Evolutionary conservation across 169 alveolate genomes (phyloP), one percentile per base, ranked within the genome.

Genomic region (Theileria equi): DNA sequence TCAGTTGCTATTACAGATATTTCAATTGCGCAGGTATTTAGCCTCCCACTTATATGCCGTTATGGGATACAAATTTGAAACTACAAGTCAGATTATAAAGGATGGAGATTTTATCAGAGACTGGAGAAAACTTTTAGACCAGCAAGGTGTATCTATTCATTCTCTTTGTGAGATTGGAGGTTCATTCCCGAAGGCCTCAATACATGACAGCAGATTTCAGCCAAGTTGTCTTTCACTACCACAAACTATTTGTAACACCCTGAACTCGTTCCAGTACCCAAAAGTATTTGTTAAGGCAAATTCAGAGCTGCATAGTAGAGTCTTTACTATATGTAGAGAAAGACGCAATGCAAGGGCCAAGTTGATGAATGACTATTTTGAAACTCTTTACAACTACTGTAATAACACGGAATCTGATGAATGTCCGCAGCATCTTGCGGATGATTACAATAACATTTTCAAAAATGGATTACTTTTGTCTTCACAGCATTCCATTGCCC

Each of bases 141-240:
- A 35, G 11, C 52, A 63, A 11, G 19, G 58, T 26, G 77, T 73
- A 13, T 55, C 83, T 28, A 52, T 73, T n/a, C 79, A 57, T 16
- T 66, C 78, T 13, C 38, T 73, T n/a, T 58, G 48, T 13, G 60
- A 61, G 47, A 32, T 63, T 6, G 83, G 83, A 0, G 62, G 74
- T 17, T 16, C 57, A 16, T 73, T 40, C 61, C 83, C 83, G 5
- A 62, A 63, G 60, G 83, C 83, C 0, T 31, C 83, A 2, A 17
- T 63, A 43, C 83, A 52, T 29, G 83, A 73, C 38, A 40, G 68
- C 6, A 54, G 83, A 10, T 60, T 23, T 16, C 23, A 35, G 21
- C 83, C 83, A 29, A 60, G 43, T n/a, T 25, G 72, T 0, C 23
- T 31, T 17, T 35, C 41, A 10, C 21, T 73, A 11, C 83, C 83